Percentiles rank a stretch among this genome's conserved stretches.
These are phyloP conservation scores for Candida montana DNA, from an alignment of 805 yeast species.

Conservation along the genomic window DNA sequence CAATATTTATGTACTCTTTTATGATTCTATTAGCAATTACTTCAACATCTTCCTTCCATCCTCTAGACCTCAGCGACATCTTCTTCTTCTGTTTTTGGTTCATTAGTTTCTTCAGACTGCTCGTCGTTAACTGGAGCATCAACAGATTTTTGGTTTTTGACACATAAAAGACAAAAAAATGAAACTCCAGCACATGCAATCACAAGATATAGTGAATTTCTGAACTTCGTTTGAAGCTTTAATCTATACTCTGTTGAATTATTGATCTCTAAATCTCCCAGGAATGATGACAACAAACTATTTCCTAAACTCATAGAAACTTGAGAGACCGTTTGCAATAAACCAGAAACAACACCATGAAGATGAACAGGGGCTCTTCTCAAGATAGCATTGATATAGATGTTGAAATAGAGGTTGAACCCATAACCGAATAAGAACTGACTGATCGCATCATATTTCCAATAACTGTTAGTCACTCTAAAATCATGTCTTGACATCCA, in stretches of 20 bases:
- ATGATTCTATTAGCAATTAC: too few species aligned
- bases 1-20: too few species aligned
- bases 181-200: conserved; percentile 7
- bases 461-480: conserved; percentile 18
- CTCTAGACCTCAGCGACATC: too few species aligned
- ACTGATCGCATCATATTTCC: conserved; percentile 28
- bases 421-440: conserved; percentile 24
- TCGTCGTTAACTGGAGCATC: conserved; percentile 1
- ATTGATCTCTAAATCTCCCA: conserved; percentile 21
- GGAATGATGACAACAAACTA: conserved; percentile 24
- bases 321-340: conserved; percentile 32
- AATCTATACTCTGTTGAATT: background rate
- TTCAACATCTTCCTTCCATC: too few species aligned
- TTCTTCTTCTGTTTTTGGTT: too few species aligned
- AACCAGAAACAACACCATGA: conserved; percentile 36
- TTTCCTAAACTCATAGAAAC: conserved; percentile 28
- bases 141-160: conserved; percentile 10
- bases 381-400: conserved; percentile 29
- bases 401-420: conserved; percentile 29
- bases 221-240: conserved; percentile 6
- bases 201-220: conserved; percentile 7
- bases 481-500: conserved; percentile 23
- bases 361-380: conserved; percentile 31
- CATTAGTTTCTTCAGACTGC: background rate
- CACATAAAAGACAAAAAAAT: conserved; percentile 1